Evolutionary conservation across 441 rosid species (phyloP), one percentile per base, ranked within the genome.

Genomic region (Francoa sonchifolia): DNA sequence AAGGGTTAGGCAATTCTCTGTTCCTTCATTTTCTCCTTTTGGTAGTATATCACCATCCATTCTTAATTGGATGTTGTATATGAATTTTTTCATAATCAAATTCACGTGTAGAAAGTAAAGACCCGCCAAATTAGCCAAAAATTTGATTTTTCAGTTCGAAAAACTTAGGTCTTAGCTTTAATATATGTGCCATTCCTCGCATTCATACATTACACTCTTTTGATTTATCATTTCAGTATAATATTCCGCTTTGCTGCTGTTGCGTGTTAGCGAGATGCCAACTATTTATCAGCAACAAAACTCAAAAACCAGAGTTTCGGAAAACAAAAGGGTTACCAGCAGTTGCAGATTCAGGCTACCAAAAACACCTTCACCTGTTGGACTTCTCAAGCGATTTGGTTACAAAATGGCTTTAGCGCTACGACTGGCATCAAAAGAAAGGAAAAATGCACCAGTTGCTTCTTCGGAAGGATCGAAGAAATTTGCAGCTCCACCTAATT

Each of bases 331-430:
- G 50, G 36, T 56, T 52, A 14, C 58, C 5, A 59, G 63, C 4
- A 66, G 21, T 45, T 67, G 76, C 52, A 74, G 84, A 31, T 67
- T 76, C 60, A 62, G 69, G 57, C 57, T 65, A 23, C 72, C 68
- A 2, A 63, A 21, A 54, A 57, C 55, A 50, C 44, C 63, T 23
- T 66, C 74, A 4, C 70, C 82, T 0, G 36, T 56, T 30, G 65
- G 58, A 45, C 34, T 79, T 52, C 47, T 82, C 44, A 73, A 57
- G 59, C 68, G 47, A 46, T 41, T 77, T 48, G 62, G 71, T 15
- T 42, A 57, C 35, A 77, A 43, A 42, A 47, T 72, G 11, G 60
- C 61, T 3, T 62, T 54, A 46, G 77, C 82, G 15, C 21, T 73
- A n/a, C 46, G 57, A 29, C 42, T 65, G 5, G 50, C 63, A 19